These are phyloP conservation scores for Abelmoschus esculentus DNA, from an alignment of 345 rosid species.

Conservation along the genomic window DNA sequence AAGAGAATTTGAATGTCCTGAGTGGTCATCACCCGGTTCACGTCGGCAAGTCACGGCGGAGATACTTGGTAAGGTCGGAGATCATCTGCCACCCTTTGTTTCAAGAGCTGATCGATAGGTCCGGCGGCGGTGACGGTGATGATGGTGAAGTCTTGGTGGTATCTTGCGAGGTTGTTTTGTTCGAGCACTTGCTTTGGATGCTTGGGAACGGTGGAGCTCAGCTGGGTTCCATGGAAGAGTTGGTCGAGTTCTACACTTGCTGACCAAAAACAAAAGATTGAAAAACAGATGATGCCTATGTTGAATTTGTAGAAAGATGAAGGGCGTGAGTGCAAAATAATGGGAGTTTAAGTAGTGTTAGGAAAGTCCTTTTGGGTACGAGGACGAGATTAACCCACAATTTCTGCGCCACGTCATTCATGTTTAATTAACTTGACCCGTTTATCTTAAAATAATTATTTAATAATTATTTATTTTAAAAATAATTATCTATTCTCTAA, in stretches of 20 bases:
- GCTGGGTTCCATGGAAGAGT: conserved; percentile 65
- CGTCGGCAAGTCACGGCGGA: conserved; percentile 81
- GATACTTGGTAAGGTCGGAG: conserved; percentile 50
- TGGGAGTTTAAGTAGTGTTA: neutral
- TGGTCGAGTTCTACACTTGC: conserved; percentile 60
- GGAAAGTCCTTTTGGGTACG: neutral
- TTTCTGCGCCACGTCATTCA: neutral
- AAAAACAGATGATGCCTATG: neutral
- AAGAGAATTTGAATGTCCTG: neutral
- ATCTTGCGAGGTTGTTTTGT: conserved; percentile 84
- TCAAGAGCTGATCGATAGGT: conserved; percentile 60
- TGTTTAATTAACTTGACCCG: too few species aligned
- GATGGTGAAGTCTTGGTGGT: conserved; percentile 37
- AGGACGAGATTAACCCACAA: conserved; percentile 10
- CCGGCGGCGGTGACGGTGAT: conserved; percentile 18
- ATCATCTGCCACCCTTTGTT: conserved; percentile 70
- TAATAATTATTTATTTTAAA: too few species aligned
- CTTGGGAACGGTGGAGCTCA: conserved; percentile 42
- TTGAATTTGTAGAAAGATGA: neutral
- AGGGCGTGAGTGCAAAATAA: neutral
- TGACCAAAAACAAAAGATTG: neutral
- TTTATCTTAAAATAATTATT: too few species aligned
- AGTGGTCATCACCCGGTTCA: conserved; percentile 48
- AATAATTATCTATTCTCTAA: too few species aligned
- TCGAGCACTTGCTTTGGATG: conserved; percentile 96